Evolutionary conservation across 495 filamentous ascomycete species (phyloP), one percentile per base, ranked within the genome.

Genomic region (Cercophora samala): DNA sequence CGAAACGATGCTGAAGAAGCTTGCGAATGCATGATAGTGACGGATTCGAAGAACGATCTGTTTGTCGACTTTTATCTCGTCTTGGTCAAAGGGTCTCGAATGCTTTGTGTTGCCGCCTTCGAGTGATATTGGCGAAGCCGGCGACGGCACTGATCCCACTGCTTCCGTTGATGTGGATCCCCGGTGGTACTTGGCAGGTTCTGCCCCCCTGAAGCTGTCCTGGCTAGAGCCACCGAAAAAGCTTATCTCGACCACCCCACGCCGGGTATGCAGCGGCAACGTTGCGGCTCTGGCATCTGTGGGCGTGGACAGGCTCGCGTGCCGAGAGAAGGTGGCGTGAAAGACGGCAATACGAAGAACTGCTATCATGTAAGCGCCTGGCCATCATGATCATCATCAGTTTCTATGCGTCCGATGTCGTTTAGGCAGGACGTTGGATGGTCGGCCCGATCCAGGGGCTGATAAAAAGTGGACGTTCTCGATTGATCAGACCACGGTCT

Each of bases 181-280:
- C 53, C 6, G n/a, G 53, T 2, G 52, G 53, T 23, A 56, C 11
- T 56, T 56, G 6, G n/a, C 5, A 56, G 53, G 17, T 18, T 54
- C 17, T 17, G 17, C 52, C 52, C 52, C 19, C 4, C n/a, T 54
- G 4, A 54, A 32, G 29, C 29, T 32, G 29, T 32, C 29, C 29
- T 46, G 37, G 37, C 37, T 13, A 46, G 37, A 46, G 37, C 37
- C 37, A 19, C 53, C 53, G 53, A 19, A 23, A 56, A 56, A 56
- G 53, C 53, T 56, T 56, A 56, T 56, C 53, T 56, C 53, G 22
- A 56, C 53, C 22, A 23, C 22, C 53, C n/a, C n/a, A 56, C 53
- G 53, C 11, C n/a, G 4, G 11, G 6, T 56, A 3, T 21, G 53
- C n/a, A 56, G 22, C 53, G 53, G 15, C 53, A 11, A 9, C n/a